Evolutionary conservation across 768 basidiomycete species (phyloP), one percentile per base, ranked within the genome.

Genomic region (Rickenella mellea): DNA sequence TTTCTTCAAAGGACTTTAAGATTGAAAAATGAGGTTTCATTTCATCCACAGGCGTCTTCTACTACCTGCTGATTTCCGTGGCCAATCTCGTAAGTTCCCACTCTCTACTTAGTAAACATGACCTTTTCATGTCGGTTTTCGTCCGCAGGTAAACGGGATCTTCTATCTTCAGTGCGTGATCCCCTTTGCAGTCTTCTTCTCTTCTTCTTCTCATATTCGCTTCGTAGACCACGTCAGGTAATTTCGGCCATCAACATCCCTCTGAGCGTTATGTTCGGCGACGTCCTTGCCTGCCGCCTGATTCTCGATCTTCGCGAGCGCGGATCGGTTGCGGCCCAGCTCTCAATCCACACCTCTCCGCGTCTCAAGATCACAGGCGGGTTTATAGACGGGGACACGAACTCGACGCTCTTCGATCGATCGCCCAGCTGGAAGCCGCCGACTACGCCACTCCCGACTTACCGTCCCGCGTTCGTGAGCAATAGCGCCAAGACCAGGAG

Each of bases 231-330:
- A 39, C 82, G 80, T 43, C 83, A 85, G 60, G 80, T 74, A 17
- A 85, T 87, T 49, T 86, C 84, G 19, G 85, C 85, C 14, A 79
- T 88, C 54, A 84, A 84, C 51, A 88, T 88, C 50, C 85, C 85
- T 8, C 66, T 88, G 50, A 86, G 84, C 52, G 83, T 88, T 14
- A 86, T 88, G 83, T 70, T 89, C 54, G 80, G 76, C 14, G 83
- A 85, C 19, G 62, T 89, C 27, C 72, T 89, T 33, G 85, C 85
- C 5, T 87, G 84, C 56, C 79, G 85, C 45, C 69, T 89, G 28
- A 87, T 88, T 56, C 73, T 88, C 43, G 85, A 88, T 56, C 74
- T 88, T 47, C 82, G 82, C 21, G 81, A 88, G 55, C 79, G 84
- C 44, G 83, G 85, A 30, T 83, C n/a, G n/a, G n/a, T n/a, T n/a